Percentiles rank a stretch among this genome's conserved stretches.
These are phyloP conservation scores for Paecilomyces variotii DNA, from an alignment of 2,329 filamentous ascomycete species.

Conservation along the genomic window DNA sequence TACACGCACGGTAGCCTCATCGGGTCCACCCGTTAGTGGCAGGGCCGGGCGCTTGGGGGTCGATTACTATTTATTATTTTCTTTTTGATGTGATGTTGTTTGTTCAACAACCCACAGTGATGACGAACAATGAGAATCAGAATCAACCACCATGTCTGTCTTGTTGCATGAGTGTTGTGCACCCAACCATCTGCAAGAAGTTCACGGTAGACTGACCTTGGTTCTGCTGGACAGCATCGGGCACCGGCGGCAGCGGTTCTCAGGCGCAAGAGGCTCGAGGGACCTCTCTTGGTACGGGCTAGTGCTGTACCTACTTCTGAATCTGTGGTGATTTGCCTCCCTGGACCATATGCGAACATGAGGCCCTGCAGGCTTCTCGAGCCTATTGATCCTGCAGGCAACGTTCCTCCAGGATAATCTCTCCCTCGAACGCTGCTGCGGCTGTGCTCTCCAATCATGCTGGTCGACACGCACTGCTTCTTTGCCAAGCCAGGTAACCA, in stretches of 20 bases:
- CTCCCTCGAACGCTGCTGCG: slow-evolving; percentile 9
- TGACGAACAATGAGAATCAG: not conserved
- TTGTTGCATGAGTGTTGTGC: not conserved
- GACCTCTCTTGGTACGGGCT: not conserved
- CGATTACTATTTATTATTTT: not conserved
- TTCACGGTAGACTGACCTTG: not conserved
- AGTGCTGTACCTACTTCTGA: not conserved
- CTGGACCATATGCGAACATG: not conserved
- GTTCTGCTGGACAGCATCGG: not conserved
- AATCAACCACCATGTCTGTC: not conserved
- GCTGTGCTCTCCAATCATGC: slow-evolving; percentile 22
- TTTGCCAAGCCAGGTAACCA: slow-evolving; percentile 27
- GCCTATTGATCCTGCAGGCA: not conserved
- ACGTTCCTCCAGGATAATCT: not conserved
- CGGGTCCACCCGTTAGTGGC: not conserved
- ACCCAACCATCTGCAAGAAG: not conserved
- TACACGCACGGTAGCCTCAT: not conserved
- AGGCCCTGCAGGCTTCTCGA: not conserved
- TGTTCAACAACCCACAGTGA: not conserved
- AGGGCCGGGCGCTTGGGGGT: not conserved
- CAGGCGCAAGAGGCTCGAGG: not conserved
- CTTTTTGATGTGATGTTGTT: not conserved
- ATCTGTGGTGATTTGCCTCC: not conserved
- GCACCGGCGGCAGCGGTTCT: not conserved
- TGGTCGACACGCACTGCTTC: slow-evolving; percentile 23